Conservation (phyloP, 2,329 filamentous ascomycete genomes). For the Penicillium hordei region DNA sequence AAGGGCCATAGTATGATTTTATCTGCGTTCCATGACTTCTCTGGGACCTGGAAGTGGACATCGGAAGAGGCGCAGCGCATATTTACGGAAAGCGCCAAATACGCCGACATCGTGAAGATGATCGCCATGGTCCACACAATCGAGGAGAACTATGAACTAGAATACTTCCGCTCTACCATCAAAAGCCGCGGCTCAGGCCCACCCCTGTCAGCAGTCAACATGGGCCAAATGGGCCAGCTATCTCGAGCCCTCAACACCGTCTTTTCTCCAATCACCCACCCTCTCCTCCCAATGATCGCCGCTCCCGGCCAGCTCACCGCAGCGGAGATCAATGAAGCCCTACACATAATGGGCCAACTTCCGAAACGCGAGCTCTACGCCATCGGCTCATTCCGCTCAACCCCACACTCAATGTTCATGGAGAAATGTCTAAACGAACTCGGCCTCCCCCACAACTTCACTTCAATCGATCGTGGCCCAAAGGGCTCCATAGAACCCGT, state of each 20-base stretch:
- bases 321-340: constrained; percentile 77
- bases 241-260: constrained; percentile 81
- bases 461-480: constrained; percentile 68
- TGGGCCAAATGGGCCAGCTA: constrained; percentile 82
- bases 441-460: constrained; percentile 80
- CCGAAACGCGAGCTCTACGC: constrained; percentile 79
- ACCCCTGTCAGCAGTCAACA: constrained; percentile 79
- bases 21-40: constrained; percentile 90
- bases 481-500: constrained; percentile 69
- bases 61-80: constrained; percentile 69
- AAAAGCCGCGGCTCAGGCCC: constrained; percentile 67
- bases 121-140: constrained; percentile 78
- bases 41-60: constrained; percentile 79
- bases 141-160: constrained; percentile 85
- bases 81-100: constrained; percentile 69
- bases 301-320: constrained; percentile 83
- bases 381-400: constrained; percentile 71
- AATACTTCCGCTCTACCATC: constrained; percentile 81
- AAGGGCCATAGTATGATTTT: constrained; percentile 81
- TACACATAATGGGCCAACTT: constrained; percentile 76
- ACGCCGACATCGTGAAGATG: constrained; percentile 88
- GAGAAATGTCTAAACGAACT: constrained; percentile 81
- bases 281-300: constrained; percentile 77
- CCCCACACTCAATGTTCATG: constrained; percentile 78
- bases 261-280: constrained; percentile 85